Conservation (phyloP, 2,329 filamentous ascomycete species). For the Cladorrhinum sp. region DNA sequence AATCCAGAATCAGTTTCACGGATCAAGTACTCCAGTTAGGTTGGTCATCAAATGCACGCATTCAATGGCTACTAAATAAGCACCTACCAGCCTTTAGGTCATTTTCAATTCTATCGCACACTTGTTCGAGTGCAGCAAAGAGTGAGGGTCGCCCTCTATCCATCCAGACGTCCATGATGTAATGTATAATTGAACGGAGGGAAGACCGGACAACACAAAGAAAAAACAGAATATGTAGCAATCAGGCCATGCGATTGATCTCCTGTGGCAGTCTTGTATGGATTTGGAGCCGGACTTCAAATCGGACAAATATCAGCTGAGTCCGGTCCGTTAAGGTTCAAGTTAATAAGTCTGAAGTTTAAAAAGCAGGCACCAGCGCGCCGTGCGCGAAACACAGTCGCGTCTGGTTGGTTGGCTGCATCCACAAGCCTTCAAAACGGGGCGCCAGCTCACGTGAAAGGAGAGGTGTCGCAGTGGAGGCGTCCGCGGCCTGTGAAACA, state of each 20-base stretch:
- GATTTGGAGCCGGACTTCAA: no score
- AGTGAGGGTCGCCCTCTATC: slow-evolving; percentile 20
- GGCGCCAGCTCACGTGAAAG: background rate
- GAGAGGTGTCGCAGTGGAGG: background rate
- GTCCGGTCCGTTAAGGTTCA: background rate
- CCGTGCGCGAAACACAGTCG: background rate
- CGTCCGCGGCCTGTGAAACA: background rate
- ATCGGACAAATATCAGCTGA: no score
- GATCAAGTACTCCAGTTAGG: no score
- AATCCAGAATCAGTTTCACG: no score
- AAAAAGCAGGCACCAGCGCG: background rate
- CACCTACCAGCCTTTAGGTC: slow-evolving; percentile 22
- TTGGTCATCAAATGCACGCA: background rate
- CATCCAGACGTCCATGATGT: slow-evolving; percentile 23
- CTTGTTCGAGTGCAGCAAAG: slow-evolving; percentile 23
- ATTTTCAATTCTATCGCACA: slow-evolving; percentile 21
- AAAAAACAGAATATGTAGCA: background rate
- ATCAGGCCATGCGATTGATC: background rate
- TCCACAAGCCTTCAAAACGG: background rate
- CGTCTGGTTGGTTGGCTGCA: background rate
- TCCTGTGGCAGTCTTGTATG: background rate
- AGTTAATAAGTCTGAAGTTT: background rate
- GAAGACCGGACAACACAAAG: background rate
- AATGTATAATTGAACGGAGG: background rate
- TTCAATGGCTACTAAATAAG: background rate